Evolutionary conservation across 192 early-diverging fungal species (phyloP).

Genomic region (Thamnidium elegans): DNA sequence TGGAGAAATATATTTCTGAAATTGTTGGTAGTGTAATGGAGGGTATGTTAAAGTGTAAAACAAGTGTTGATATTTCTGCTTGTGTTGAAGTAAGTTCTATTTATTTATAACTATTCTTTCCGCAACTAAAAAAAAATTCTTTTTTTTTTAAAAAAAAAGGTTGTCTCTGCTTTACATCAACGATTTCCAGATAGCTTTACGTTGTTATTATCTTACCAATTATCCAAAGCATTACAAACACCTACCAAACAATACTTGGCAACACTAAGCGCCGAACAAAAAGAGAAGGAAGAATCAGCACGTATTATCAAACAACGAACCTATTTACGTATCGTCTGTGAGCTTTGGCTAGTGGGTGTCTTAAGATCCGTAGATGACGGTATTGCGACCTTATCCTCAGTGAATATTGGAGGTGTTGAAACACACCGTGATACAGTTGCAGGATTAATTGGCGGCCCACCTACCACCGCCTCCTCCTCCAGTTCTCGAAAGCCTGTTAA

Average conservation of each 20-base stretch:
- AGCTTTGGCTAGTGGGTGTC: conserved; percentile 83
- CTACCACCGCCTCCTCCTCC: conserved; percentile 12
- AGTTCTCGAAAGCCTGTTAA: conserved; percentile 22
- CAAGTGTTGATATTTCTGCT: conserved; percentile 70
- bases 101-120: background rate
- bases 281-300: conserved; percentile 80
- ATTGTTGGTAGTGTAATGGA: conserved; percentile 82
- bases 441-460: conserved; percentile 36
- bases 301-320: conserved; percentile 65
- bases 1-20: conserved; percentile 98
- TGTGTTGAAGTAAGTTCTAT: conserved; percentile 64
- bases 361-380: conserved; percentile 64
- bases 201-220: conserved; percentile 54
- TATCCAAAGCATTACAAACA: conserved; percentile 67
- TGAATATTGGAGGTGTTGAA: conserved; percentile 37
- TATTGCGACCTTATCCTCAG: conserved; percentile 45
- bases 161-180: conserved; percentile 80
- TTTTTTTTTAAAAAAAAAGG: conserved; percentile 29
- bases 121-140: background rate
- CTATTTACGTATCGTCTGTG: conserved; percentile 68
- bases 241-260: conserved; percentile 56
- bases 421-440: conserved; percentile 47
- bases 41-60: conserved; percentile 65
- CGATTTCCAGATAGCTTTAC: conserved; percentile 87
- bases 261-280: conserved; percentile 68